Evolutionary conservation across 2,329 filamentous ascomycete species (phyloP).

Genomic region (Fonsecaea pedrosoi): DNA sequence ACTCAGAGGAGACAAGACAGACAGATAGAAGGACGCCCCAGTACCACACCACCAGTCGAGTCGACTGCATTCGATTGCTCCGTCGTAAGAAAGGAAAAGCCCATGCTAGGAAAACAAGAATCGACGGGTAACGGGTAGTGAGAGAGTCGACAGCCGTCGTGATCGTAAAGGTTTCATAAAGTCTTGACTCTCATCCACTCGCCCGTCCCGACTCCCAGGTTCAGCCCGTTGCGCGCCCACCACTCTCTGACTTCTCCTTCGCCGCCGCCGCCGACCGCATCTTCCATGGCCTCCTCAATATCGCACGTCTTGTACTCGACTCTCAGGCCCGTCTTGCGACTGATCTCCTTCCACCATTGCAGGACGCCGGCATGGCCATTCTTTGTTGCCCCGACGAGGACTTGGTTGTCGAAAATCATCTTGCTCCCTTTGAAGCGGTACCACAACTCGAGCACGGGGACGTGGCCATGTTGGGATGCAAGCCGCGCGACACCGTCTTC

Average conservation of each 20-base stretch:
- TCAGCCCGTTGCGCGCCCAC: conserved; percentile 87
- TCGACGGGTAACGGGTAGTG: too few relatives aligned
- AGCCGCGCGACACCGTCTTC: conserved; percentile 83
- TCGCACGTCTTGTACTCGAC: conserved; percentile 96
- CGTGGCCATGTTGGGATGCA: conserved; percentile 83
- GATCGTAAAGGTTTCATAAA: conserved; percentile 53
- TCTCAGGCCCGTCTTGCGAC: conserved; percentile 68
- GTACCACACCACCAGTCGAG: not conserved
- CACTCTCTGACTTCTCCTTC: conserved; percentile 77
- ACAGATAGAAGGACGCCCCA: not conserved
- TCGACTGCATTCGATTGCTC: too few relatives aligned
- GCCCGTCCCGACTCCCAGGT: conserved; percentile 79
- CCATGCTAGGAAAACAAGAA: not conserved
- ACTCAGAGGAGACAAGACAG: too few relatives aligned
- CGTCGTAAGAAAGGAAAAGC: not conserved
- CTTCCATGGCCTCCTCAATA: conserved; percentile 92
- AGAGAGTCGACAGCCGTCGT: not conserved
- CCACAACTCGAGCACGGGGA: conserved; percentile 84
- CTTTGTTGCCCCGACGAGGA: conserved; percentile 84
- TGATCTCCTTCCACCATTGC: conserved; percentile 76
- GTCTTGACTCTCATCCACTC: conserved; percentile 88
- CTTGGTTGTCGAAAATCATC: conserved; percentile 81
- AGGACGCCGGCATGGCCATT: conserved; percentile 83
- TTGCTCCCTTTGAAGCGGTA: conserved; percentile 74
- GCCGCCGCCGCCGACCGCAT: conserved; percentile 72